These are phyloP conservation scores for Ophiosphaerella narmari DNA, from an alignment of 2,329 filamentous ascomycete species.

Conservation along the genomic window DNA sequence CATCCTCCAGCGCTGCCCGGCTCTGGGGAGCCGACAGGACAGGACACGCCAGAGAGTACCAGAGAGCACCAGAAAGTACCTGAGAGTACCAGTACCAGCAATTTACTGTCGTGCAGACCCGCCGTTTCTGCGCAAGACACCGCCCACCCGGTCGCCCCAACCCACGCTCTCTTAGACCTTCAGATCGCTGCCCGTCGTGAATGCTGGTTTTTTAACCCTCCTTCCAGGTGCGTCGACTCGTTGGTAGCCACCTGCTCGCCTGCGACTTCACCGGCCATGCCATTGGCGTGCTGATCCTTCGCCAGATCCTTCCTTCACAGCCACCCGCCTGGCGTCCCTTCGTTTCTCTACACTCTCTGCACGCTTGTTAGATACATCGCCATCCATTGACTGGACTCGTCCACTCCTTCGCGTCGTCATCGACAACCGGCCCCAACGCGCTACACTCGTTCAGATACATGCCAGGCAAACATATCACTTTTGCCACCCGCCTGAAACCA, in stretches of 20 bases:
- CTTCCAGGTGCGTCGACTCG: conserved; percentile 31
- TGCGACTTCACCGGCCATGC: conserved; percentile 21
- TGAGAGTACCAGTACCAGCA: too few species aligned
- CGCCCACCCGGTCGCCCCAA: conserved; percentile 8
- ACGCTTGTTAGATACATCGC: conserved; percentile 12
- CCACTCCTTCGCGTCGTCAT: conserved; percentile 36
- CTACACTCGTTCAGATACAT: conserved; percentile 35
- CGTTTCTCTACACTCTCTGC: conserved; percentile 45
- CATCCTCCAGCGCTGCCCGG: conserved; percentile 13
- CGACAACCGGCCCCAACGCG: conserved; percentile 26
- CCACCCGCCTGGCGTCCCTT: conserved; percentile 49
- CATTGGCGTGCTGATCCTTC: conserved; percentile 33
- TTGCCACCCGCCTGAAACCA: conserved; percentile 28
- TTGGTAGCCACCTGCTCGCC: neutral
- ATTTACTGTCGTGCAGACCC: neutral
- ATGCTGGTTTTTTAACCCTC: conserved; percentile 40
- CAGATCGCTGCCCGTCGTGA: conserved; percentile 17
- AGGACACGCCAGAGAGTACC: too few species aligned
- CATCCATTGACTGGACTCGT: conserved; percentile 47
- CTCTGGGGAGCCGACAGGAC: conserved; percentile 11
- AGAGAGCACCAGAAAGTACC: too few species aligned
- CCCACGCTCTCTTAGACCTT: conserved; percentile 12
- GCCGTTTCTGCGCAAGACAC: neutral
- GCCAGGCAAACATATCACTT: conserved; percentile 22
- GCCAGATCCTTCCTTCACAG: conserved; percentile 33